A percentile compares a stretch with the other conserved stretches of the same genome.
phyloP scores from a whole-genome alignment of 2,329 filamentous ascomycete genomes.

The Fusarium lateritium region DNA sequence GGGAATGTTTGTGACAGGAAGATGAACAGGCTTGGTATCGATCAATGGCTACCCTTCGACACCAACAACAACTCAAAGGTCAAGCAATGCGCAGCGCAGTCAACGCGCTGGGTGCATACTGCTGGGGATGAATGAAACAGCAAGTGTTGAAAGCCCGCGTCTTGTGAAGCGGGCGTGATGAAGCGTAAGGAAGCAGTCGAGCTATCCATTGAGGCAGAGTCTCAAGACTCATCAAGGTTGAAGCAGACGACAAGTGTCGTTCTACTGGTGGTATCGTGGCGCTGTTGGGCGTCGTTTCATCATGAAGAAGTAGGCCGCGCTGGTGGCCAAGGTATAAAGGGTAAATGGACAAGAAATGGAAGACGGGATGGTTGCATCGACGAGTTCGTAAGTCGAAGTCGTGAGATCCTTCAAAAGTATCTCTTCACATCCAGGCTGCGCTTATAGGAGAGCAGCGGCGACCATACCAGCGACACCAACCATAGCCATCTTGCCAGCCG shows the following conservation, averaged over 20 bases:
- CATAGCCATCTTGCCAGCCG: slow-evolving; percentile 61
- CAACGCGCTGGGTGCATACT: slow-evolving; percentile 48
- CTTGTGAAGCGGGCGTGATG: slow-evolving; percentile 46
- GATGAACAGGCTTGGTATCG: slow-evolving; percentile 21
- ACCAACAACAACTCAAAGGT: slow-evolving; percentile 13
- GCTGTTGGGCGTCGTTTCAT: slow-evolving; percentile 48
- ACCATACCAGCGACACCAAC: slow-evolving; percentile 67
- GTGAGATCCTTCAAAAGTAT: slow-evolving; percentile 4
- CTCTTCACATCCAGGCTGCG: slow-evolving; percentile 15
- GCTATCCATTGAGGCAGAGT: slow-evolving; percentile 48
- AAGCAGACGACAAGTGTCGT: slow-evolving; percentile 44
- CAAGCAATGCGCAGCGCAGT: slow-evolving; percentile 45
- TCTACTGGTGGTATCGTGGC: slow-evolving; percentile 45
- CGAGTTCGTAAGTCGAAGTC: slow-evolving; percentile 37
- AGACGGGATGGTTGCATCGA: slow-evolving; percentile 38
- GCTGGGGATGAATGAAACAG: slow-evolving; percentile 47
- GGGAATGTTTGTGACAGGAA: not conserved
- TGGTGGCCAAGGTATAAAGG: slow-evolving; percentile 34
- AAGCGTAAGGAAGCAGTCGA: slow-evolving; percentile 48
- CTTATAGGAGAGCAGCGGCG: slow-evolving; percentile 67
- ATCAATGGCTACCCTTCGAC: slow-evolving; percentile 40
- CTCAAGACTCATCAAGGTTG: slow-evolving; percentile 43
- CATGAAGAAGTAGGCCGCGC: slow-evolving; percentile 43
- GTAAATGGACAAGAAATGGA: slow-evolving; percentile 40
- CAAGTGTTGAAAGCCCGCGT: slow-evolving; percentile 39